Evolutionary conservation across 1,284 basidiomycete genomes (phyloP).

Genomic region (Austroboletus novae-zelandiae): DNA sequence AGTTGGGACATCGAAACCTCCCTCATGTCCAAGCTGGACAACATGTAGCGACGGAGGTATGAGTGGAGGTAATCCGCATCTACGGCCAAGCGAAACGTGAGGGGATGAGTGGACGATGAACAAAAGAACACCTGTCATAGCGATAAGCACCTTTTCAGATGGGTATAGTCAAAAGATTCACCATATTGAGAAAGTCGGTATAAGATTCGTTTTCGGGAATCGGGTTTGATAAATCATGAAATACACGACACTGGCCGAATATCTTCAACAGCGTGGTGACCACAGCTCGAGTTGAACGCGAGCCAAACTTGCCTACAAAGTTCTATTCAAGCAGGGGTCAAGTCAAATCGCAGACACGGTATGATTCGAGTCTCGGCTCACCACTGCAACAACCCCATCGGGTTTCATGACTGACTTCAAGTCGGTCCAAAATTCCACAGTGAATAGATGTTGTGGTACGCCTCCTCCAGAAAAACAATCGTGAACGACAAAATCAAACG

Average conservation of each 20-base stretch:
- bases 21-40: constrained; percentile 43
- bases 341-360: not conserved
- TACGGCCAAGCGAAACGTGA: constrained; percentile 62
- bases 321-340: constrained; percentile 47
- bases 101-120: constrained; percentile 51
- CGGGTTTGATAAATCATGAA: constrained; percentile 62
- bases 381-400: constrained; percentile 78
- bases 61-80: constrained; percentile 65
- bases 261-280: constrained; percentile 62
- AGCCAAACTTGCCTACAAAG: constrained; percentile 66
- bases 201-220: constrained; percentile 45
- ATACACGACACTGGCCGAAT: constrained; percentile 77
- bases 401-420: constrained; percentile 62
- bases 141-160: constrained; percentile 8
- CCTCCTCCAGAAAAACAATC: constrained; percentile 91
- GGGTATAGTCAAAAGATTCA: constrained; percentile 34
- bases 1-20: constrained; percentile 56
- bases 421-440: constrained; percentile 77
- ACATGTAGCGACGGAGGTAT: constrained; percentile 55
- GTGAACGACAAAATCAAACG: constrained; percentile 80
- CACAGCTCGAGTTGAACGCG: constrained; percentile 64
- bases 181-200: constrained; percentile 73
- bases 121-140: constrained; percentile 72
- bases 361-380: constrained; percentile 38
- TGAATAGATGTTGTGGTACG: constrained; percentile 81